Base-by-base conservation (phyloP, 352 stramenopile species). In the Saprolegnia parasitica region DNA sequence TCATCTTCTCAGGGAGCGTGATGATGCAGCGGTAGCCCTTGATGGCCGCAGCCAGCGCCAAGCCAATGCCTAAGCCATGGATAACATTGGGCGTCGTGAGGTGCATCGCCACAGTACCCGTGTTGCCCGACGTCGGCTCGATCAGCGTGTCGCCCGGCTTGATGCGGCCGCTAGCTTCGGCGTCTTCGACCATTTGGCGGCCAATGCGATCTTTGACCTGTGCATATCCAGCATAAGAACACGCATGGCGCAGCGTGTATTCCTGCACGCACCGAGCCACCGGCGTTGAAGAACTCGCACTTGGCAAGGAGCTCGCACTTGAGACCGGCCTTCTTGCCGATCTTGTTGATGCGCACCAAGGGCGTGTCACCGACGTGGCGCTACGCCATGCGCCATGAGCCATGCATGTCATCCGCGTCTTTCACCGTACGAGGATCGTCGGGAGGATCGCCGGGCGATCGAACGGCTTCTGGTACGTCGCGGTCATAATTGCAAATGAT, bases 101-200 rank as follows among this genome's bases (percentile, higher is more conserved):
- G 37, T n/a, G n/a, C n/a, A n/a, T n/a, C n/a, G n/a, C 18, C 10
- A 23, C 2, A 20, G 42, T 56, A 78, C 79, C 95, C 24, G 97
- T 99, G 77, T 99, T 99, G 50, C 96, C 97, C n/a, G 87, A 98
- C 16, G 97, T 99, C 1, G 96, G 96, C 78, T 99, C 97, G 56
- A 99, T 98, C 23, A 99, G 76, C 37, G 91, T 98, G 72, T 98
- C 91, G 10, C 96, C 96, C 5, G 88, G 85, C 64, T 96, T 96
- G 62, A 99, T 97, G n/a, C 81, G 77, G 9, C 95, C 95, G 6
- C 76, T 76, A 13, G 78, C 76, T 76, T 99, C 95, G 16, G 96
- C 94, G 66, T 98, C 91, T 66, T 97, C 83, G 20, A 98, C 78
- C 90, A 98, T 97, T 65, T 87, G 85, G 71, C 86, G 83, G 26